Evolutionary conservation across 441 rosid genomes (phyloP), one percentile per base, ranked within the genome.

Genomic region (Metrosideros polymorpha): DNA sequence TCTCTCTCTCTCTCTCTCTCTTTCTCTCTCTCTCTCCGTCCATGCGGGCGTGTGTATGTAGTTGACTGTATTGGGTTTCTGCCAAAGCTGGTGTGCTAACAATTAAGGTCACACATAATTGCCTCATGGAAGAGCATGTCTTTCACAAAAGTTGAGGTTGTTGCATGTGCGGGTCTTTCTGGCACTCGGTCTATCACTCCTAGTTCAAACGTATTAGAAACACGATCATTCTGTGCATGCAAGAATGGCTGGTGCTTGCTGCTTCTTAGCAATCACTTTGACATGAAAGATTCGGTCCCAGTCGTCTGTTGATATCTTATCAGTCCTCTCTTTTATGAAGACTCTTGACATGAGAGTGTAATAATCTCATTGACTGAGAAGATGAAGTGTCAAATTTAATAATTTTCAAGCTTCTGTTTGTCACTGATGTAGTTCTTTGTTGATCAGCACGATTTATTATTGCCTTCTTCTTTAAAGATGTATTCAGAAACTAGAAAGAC

Each of bases 151-250:
- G 42, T 51, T 57, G 83, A 75, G 84, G 88, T 82, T 53, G 89
- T 75, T 89, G 89, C 92, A 77, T 90, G 90, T 83, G 89, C 50
- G 83, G 85, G 47, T 61, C 79, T 39, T 71, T 71, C 45, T 42
- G 47, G 47, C 53, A 2, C 39, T 9, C 12, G 9, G 39, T 43
- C 86, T 27, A 27, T 57, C n/a, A 25, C 79, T 24, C 51, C 19
- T 85, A 9, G 29, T 50, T 83, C 43, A 51, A 52, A 39, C 59
- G 45, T 14, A 22, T 10, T 39, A 12, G 47, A 71, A 71, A 71
- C n/a, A 22, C 22, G 22, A 71, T 22, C 47, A 22, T 71, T 71
- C 45, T 39, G 79, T 35, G n/a, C 39, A 6, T 52, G n/a, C 57
- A 30, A 83, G 84, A 83, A 30, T 83, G 45, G 61, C 84, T 30